These are phyloP conservation scores for Ascochyta pisi DNA, from an alignment of 2,329 filamentous ascomycete genomes.

Conservation along the genomic window DNA sequence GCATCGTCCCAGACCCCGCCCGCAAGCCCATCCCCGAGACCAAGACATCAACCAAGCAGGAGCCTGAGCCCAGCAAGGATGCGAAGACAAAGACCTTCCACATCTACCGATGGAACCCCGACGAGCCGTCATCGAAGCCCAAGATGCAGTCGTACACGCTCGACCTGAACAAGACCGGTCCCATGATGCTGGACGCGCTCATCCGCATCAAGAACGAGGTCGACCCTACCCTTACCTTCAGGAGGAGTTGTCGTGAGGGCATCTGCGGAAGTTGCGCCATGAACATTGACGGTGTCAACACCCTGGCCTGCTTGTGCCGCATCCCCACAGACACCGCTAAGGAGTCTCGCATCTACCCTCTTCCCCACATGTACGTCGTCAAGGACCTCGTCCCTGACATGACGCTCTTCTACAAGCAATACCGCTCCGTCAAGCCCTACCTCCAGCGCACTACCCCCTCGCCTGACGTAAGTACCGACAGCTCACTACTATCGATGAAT, in stretches of 20 bases:
- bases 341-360: conserved; percentile 93
- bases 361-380: conserved; percentile 98
- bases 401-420: conserved; percentile 99
- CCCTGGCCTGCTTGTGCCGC: conserved; percentile 93
- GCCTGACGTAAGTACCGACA: conserved; percentile 72
- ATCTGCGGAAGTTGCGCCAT: conserved; percentile 99
- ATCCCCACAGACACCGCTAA: conserved; percentile 83
- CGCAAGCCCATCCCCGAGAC: conserved; percentile 51
- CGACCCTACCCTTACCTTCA: conserved; percentile 95
- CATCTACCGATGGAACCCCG: conserved; percentile 98
- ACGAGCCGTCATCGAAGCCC: conserved; percentile 89
- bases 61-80: conserved; percentile 64
- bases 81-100: conserved; percentile 90
- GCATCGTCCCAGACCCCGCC: conserved; percentile 36
- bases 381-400: conserved; percentile 98
- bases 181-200: conserved; percentile 96
- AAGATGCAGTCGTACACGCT: conserved; percentile 93
- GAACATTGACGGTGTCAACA: conserved; percentile 99
- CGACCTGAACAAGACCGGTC: conserved; percentile 98
- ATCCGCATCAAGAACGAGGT: conserved; percentile 99
- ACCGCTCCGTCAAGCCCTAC: conserved; percentile 99
- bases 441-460: conserved; percentile 87
- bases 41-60: conserved; percentile 66
- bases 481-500: neutral
- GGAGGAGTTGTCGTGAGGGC: conserved; percentile 94